Conservation (phyloP, 192 early-diverging fungal species). For the Entophlyctis luteolus region DNA sequence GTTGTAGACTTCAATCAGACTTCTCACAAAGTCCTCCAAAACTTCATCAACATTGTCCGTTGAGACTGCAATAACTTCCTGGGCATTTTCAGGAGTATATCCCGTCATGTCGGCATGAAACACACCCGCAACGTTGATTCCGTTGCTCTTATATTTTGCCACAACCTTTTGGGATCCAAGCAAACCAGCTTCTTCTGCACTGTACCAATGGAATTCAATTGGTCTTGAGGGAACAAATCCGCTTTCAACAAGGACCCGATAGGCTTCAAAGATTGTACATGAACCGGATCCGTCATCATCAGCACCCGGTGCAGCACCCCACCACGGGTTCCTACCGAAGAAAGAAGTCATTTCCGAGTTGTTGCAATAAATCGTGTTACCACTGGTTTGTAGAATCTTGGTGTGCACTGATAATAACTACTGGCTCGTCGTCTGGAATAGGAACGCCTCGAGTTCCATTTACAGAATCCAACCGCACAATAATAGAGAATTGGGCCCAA, state of each 20-base stretch:
- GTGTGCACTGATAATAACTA: constrained; percentile 83
- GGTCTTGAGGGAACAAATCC: constrained; percentile 66
- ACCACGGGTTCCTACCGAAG: constrained; percentile 74
- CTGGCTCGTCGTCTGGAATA: not conserved
- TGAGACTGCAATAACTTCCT: constrained; percentile 66
- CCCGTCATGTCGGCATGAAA: constrained; percentile 96
- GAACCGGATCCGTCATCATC: constrained; percentile 91
- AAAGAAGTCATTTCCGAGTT: constrained; percentile 62
- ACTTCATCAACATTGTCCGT: constrained; percentile 73
- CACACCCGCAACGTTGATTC: constrained; percentile 66
- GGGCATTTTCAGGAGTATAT: constrained; percentile 56
- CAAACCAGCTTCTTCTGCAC: constrained; percentile 61
- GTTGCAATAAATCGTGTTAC: constrained; percentile 68
- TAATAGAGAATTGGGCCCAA: constrained; percentile 81
- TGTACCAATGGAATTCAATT: constrained; percentile 93
- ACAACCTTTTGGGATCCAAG: constrained; percentile 85
- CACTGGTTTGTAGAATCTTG: constrained; percentile 84
- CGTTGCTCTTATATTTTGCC: constrained; percentile 56
- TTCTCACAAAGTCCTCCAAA: constrained; percentile 46
- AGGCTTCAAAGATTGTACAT: constrained; percentile 83
- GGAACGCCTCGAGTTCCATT: too few relatives aligned
- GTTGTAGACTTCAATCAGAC: constrained; percentile 62
- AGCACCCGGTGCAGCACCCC: constrained; percentile 76
- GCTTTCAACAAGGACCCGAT: constrained; percentile 65
- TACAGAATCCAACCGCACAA: constrained; percentile 67